Evolutionary conservation across 208 protist species (phyloP), one percentile per base, ranked within the genome.

Genomic region (Crithidia mellificae): DNA sequence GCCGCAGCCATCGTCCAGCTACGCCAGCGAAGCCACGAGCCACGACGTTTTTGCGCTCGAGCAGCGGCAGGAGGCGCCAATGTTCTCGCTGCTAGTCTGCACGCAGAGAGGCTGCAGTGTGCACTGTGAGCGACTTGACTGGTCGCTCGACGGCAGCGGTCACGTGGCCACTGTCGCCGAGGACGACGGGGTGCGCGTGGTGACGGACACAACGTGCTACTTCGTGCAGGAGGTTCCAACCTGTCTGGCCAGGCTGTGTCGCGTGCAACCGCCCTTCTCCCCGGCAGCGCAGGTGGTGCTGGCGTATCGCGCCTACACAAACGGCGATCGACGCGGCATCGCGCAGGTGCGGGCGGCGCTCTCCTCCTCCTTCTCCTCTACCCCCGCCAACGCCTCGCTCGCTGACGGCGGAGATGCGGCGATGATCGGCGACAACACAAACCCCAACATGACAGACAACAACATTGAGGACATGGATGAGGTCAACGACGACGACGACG

Each of bases 51-150:
- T 20, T 58, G 20, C 57, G 7, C 34, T 38, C 34, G n/a, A n/a
- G n/a, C n/a, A 56, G 53, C 53, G 61, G 8, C 22, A 39, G 22
- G 68, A 63, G 0, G 43, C 29, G 20, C 49, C 71, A 9, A 72
- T 72, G 54, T 79, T 84, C 41, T 78, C 78, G 7, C 63, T 88
- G 2, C 68, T 88, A 1, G 74, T 77, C 17, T 75, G 68, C 43
- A 39, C 49, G 32, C 30, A 62, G 24, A 20, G 22, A 3, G 62
- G 25, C 29, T 69, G 71, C 32, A 65, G 55, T 9, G 62, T 81
- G 52, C 71, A 63, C 25, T 79, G 72, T 49, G 83, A 73, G 54
- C 68, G 72, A 0, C 58, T 83, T 20, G 76, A 84, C 59, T 83
- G 79, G 79, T 66, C 68, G 3, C 29, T 56, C 2, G 82, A 77